Base-by-base conservation (phyloP, 768 basidiomycete genomes). In the Rhizopogon salebrosus region DNA sequence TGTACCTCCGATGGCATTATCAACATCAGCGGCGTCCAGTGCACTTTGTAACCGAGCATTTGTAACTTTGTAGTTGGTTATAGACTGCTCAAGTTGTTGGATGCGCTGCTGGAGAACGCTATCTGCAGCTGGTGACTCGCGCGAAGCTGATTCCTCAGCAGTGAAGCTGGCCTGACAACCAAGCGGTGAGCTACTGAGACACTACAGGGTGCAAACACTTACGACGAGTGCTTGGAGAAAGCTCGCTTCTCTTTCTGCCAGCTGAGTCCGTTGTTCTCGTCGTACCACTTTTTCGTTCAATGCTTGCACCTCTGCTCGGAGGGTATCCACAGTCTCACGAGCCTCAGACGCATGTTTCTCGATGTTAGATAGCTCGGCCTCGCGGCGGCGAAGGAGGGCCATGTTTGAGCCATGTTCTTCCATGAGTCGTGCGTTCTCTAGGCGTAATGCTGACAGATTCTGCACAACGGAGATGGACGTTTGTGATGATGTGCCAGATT, bases 221-320 rank as follows among this genome's bases (percentile, higher is more conserved):
- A 86, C 85, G 61, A 89, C 70, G n/a, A 89, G 71, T 0, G 83
- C 83, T 54, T 82, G 75, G 51, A 87, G 62, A 62, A 85, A 87
- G n/a, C 76, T 72, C n/a, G 80, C 76, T 58, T 90, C 87, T 27
- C 81, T 64, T 58, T 87, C 84, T 0, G 74, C 71, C 4, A 81
- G 64, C 10, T 65, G 62, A n/a, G 66, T 57, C 4, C 71, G 65
- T 52, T 72, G 70, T 40, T 77, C 72, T n/a, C 69, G 67, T 26
- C 74, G 67, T 18, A 48, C 54, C 1, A 67, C 63, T 50, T 66
- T 70, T 40, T 66, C 79, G 54, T 75, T 75, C 9, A 78, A 59
- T 1, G 63, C 51, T 11, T 68, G 69, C 8, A 74, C 60, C 3
- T 78, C 67, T 4, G 60, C 64, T 52, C 76, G 70, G 11, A 79